Evolutionary conservation across 345 rosid species (phyloP), one percentile per base, ranked within the genome.

Genomic region (Ricinus communis): DNA sequence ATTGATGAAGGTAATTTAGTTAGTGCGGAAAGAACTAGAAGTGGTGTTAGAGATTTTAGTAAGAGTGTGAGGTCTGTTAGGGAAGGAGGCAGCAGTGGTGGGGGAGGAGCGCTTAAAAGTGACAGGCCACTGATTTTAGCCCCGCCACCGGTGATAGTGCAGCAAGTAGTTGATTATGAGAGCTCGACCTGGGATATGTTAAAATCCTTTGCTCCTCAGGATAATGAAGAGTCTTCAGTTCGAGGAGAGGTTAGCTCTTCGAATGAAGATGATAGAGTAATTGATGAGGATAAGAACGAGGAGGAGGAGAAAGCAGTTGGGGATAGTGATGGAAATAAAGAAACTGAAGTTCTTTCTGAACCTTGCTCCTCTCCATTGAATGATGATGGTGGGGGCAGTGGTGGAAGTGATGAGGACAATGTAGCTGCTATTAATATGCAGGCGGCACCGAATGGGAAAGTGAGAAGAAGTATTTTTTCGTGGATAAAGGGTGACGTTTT

Each of bases 401-500:
- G 14, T 33, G 58, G 14, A 5, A 22, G 13, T n/a, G 21, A n/a
- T 51, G 68, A 24, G 21, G 47, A 60, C 21, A 46, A 67, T 60
- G 11, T 22, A 18, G 15, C 41, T 14, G 57, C 50, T n/a, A 2
- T 2, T 53, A 30, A 19, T 22, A 33, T 64, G 79, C 60, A 64
- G 50, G 25, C 59, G 13, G 66, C 65, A 43, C 76, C 78, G 5
- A 72, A 70, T 76, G 75, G 69, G 31, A 66, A 62, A 52, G 41
- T 52, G 40, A 82, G 74, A 51, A 62, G 75, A 30, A 50, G 8
- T 21, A 78, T 78, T 22, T 25, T 14, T 12, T 50, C 62, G 0
- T 82, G 82, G 85, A 51, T 69, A 33, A 82, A 78, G 77, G 80
- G 82, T 31, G 68, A 69, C 19, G 74, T 72, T 19, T 40, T 82